Conservation (phyloP, 2,329 filamentous ascomycete species). For the Paecilomyces formosus region DNA sequence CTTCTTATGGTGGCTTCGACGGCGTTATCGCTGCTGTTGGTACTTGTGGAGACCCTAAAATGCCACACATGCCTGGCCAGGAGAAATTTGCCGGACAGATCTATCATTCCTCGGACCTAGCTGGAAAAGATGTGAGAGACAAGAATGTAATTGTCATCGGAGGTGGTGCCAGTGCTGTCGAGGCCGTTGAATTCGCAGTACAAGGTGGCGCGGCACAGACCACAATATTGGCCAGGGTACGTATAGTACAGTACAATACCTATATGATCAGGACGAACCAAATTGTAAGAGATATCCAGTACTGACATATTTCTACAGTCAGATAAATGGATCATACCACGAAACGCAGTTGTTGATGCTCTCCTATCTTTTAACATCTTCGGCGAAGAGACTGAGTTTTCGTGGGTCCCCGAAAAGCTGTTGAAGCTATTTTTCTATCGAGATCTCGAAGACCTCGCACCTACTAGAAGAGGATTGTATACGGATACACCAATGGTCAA, state of each 20-base stretch:
- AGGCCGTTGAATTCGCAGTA: constrained; percentile 73
- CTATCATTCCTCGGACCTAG: constrained; percentile 68
- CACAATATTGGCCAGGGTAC: constrained; percentile 16
- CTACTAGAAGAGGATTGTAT: constrained; percentile 63
- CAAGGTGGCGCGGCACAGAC: constrained; percentile 59
- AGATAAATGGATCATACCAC: constrained; percentile 82
- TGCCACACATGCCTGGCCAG: constrained; percentile 63
- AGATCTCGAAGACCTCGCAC: constrained; percentile 67
- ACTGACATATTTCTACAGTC: constrained; percentile 58
- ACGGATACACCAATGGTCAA: constrained; percentile 84
- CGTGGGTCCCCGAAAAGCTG: constrained; percentile 69
- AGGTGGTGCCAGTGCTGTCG: constrained; percentile 72
- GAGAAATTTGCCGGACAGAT: constrained; percentile 64
- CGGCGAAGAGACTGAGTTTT: constrained; percentile 66
- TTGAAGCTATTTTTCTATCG: constrained; percentile 76
- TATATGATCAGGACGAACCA: neutral
- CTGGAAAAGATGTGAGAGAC: constrained; percentile 62
- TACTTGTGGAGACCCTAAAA: constrained; percentile 71
- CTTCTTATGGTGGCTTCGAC: constrained; percentile 64
- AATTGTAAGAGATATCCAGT: neutral
- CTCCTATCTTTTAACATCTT: constrained; percentile 72
- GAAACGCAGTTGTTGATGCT: constrained; percentile 66
- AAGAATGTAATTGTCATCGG: constrained; percentile 73
- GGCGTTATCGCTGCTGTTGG: constrained; percentile 72
- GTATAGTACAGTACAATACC: neutral